Evolutionary conservation across 2,329 filamentous ascomycete species (phyloP).

Genomic region (Trichoderma guizhouense): DNA sequence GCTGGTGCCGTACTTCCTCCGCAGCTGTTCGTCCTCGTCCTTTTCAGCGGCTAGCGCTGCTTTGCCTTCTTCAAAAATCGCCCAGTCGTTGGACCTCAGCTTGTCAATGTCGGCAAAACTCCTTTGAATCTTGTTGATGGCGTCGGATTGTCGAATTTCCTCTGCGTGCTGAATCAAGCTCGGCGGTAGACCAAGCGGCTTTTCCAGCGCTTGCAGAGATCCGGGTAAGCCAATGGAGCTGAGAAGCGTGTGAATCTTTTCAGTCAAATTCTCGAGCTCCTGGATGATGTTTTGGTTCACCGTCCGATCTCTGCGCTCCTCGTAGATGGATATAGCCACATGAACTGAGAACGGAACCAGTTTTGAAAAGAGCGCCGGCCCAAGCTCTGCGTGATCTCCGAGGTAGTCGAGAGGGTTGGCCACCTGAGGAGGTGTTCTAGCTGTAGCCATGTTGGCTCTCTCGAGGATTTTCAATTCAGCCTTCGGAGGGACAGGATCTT

Average conservation of each 20-base stretch:
- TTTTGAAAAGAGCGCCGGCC: constrained; percentile 81
- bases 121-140: constrained; percentile 69
- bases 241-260: constrained; percentile 73
- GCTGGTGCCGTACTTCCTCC: constrained; percentile 79
- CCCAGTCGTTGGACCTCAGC: constrained; percentile 74
- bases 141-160: constrained; percentile 88
- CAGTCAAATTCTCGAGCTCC: constrained; percentile 77
- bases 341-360: constrained; percentile 95
- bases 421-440: constrained; percentile 77
- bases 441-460: constrained; percentile 81
- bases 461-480: constrained; percentile 82
- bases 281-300: constrained; percentile 85
- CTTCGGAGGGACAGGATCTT: constrained; percentile 77
- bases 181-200: constrained; percentile 84
- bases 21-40: constrained; percentile 74
- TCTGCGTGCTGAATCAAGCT: constrained; percentile 86
- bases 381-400: constrained; percentile 76
- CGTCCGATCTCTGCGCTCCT: constrained; percentile 83
- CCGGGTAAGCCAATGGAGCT: constrained; percentile 85
- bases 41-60: constrained; percentile 75
- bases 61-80: constrained; percentile 78
- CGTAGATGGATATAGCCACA: constrained; percentile 91
- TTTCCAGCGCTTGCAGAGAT: constrained; percentile 89
- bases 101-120: constrained; percentile 89
- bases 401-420: constrained; percentile 75